Evolutionary conservation across 73 alveolate species (phyloP).

Genomic region (Tetrahymena malaccensis): DNA sequence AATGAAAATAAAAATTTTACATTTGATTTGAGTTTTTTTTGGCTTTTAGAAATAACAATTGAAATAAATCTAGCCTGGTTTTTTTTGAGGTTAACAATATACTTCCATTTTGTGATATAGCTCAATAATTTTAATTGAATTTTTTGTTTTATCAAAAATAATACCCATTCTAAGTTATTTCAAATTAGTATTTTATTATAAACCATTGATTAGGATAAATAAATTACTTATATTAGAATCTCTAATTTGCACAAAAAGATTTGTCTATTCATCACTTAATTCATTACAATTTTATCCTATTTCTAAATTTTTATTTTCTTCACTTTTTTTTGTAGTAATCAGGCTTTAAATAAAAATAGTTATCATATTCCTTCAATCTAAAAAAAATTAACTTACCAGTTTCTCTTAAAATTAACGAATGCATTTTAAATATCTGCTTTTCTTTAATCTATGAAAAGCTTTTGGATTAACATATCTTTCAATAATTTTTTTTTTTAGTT

Average conservation of each 20-base stretch:
- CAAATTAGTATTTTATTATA: too few species aligned
- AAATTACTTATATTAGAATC: background rate
- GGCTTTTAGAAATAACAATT: background rate
- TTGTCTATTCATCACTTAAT: background rate
- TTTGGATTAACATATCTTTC: background rate
- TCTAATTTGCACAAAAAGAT: background rate
- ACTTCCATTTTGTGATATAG: background rate
- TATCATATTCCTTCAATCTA: background rate
- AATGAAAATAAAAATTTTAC: background rate
- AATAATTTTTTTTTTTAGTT: background rate
- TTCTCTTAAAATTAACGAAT: background rate
- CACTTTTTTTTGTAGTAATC: background rate
- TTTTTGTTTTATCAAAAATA: background rate
- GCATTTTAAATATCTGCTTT: background rate
- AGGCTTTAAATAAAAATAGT: background rate
- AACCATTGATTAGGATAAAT: too few species aligned
- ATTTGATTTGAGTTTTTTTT: background rate
- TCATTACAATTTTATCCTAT: background rate
- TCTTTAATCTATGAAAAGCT: background rate
- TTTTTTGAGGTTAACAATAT: background rate
- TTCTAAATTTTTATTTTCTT: background rate
- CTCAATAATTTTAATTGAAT: background rate
- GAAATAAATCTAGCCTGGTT: background rate
- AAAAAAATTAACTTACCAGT: background rate
- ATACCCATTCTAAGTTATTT: background rate